phyloP scores from a whole-genome alignment of 2,329 filamentous ascomycete genomes.

The Diplocarpon rosae region DNA sequence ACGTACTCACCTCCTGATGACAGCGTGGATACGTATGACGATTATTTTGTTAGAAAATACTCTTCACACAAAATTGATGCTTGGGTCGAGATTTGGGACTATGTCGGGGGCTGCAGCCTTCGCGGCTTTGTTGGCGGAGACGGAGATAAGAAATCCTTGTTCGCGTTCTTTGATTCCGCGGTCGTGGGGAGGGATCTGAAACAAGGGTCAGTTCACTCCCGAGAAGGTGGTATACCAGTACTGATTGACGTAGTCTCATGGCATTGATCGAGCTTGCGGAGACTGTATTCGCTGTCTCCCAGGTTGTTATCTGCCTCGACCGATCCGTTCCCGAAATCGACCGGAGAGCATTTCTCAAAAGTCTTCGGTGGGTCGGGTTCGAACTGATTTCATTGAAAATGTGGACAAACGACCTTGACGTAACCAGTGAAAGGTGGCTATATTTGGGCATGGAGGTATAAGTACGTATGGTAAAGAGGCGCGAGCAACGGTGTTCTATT shows the following conservation, averaged over 20 bases:
- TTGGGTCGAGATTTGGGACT: conserved; percentile 44
- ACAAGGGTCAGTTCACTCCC: conserved; percentile 55
- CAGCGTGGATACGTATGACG: conserved; percentile 18
- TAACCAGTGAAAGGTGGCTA: conserved; percentile 69
- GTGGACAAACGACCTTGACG: conserved; percentile 54
- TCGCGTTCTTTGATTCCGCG: conserved; percentile 75
- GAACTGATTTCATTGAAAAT: conserved; percentile 69
- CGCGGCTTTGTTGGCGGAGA: conserved; percentile 71
- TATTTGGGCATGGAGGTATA: conserved; percentile 84
- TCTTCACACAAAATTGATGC: conserved; percentile 22
- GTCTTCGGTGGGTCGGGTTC: conserved; percentile 89
- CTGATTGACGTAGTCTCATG: conserved; percentile 54
- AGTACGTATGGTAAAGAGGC: conserved; percentile 2
- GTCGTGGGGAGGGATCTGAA: conserved; percentile 70
- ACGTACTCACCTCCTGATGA: conserved; percentile 32
- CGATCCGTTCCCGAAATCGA: conserved; percentile 53
- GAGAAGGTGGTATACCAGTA: conserved; percentile 8
- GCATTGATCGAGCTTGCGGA: conserved; percentile 82
- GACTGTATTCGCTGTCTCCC: conserved; percentile 61
- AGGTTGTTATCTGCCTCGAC: conserved; percentile 73
- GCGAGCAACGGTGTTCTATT: conserved; percentile 3
- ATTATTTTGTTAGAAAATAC: conserved; percentile 20
- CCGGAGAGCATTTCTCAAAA: conserved; percentile 59
- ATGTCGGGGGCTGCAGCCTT: conserved; percentile 72
- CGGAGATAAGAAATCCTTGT: conserved; percentile 61